A percentile compares a stretch with the other conserved stretches of the same genome.
Conservation (phyloP, 2,329 filamentous ascomycete species). For the Ascochyta koolunga region DNA sequence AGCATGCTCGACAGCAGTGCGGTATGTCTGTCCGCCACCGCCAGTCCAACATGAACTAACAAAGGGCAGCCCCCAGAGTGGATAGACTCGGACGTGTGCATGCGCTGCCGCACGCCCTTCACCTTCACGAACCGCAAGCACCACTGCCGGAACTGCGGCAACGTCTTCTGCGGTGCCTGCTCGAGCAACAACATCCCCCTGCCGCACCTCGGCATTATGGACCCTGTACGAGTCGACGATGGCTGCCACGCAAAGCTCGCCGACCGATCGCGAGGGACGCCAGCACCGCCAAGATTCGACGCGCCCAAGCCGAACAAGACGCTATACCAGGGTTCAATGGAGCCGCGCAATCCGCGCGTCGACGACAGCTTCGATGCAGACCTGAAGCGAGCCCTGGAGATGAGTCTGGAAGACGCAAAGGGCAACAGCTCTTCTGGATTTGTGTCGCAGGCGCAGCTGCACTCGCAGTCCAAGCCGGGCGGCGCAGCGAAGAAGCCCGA, state of each 20-base stretch:
- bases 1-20: conserved; percentile 98
- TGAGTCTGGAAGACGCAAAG: conserved; percentile 95
- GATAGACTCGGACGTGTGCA: conserved; percentile 97
- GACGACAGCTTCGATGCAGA: conserved; percentile 95
- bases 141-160: conserved; percentile 96
- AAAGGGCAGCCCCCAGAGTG: conserved; percentile 82
- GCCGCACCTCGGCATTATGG: conserved; percentile 89
- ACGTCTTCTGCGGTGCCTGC: conserved; percentile 95
- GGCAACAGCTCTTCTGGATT: conserved; percentile 73
- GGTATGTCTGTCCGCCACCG: conserved; percentile 59
- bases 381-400: conserved; percentile 87
- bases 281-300: conserved; percentile 53
- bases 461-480: conserved; percentile 48
- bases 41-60: neutral
- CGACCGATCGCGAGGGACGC: conserved; percentile 65
- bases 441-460: conserved; percentile 66
- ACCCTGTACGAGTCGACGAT: conserved; percentile 92
- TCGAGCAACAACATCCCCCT: conserved; percentile 87
- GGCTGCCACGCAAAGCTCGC: conserved; percentile 91
- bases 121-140: conserved; percentile 99
- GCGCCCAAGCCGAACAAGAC: conserved; percentile 65
- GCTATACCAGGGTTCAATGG: conserved; percentile 73
- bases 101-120: conserved; percentile 94
- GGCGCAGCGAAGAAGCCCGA: conserved; percentile 43
- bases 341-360: conserved; percentile 84